A percentile compares a stretch with the other conserved stretches of the same genome.
Conservation (phyloP, 2,329 filamentous ascomycete genomes). For the Graphiopsis chlorocephala region DNA sequence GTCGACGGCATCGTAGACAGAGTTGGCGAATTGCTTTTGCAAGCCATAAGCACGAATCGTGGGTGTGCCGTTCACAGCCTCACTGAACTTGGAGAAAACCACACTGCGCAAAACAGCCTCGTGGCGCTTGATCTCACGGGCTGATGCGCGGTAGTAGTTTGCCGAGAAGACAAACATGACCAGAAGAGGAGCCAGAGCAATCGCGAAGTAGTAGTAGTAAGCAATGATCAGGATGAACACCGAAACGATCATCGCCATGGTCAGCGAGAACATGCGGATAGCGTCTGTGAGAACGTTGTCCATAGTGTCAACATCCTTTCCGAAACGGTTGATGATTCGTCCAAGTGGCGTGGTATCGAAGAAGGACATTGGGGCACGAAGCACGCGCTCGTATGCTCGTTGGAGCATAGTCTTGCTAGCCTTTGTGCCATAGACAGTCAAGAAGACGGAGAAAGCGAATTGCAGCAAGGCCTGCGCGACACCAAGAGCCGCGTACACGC, state of each 20-base stretch:
- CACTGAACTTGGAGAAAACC: conserved; percentile 88
- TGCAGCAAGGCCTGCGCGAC: conserved; percentile 68
- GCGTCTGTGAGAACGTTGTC: conserved; percentile 88
- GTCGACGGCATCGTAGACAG: conserved; percentile 73
- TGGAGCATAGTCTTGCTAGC: conserved; percentile 80
- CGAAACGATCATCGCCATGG: conserved; percentile 73
- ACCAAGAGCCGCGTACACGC: conserved; percentile 68
- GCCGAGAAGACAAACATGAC: conserved; percentile 78
- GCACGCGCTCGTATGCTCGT: conserved; percentile 71
- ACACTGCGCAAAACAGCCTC: conserved; percentile 83
- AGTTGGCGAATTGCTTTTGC: conserved; percentile 67
- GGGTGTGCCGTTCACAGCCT: conserved; percentile 78
- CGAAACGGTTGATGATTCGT: conserved; percentile 94
- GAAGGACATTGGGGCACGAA: conserved; percentile 75
- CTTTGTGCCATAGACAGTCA: conserved; percentile 77
- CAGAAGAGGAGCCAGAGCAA: conserved; percentile 67
- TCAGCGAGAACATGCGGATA: conserved; percentile 89
- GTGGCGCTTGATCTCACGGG: conserved; percentile 90
- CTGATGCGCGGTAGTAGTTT: conserved; percentile 84
- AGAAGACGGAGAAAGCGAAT: conserved; percentile 74
- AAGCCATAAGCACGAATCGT: conserved; percentile 89
- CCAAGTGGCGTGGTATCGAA: conserved; percentile 96
- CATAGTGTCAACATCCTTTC: conserved; percentile 93
- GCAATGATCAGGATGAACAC: conserved; percentile 89
- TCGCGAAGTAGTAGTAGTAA: conserved; percentile 88